Percentiles rank a stretch among this genome's conserved stretches.
Evolutionary conservation across 805 yeast genomes (phyloP).

Genomic region (Cephaloascus fragrans): DNA sequence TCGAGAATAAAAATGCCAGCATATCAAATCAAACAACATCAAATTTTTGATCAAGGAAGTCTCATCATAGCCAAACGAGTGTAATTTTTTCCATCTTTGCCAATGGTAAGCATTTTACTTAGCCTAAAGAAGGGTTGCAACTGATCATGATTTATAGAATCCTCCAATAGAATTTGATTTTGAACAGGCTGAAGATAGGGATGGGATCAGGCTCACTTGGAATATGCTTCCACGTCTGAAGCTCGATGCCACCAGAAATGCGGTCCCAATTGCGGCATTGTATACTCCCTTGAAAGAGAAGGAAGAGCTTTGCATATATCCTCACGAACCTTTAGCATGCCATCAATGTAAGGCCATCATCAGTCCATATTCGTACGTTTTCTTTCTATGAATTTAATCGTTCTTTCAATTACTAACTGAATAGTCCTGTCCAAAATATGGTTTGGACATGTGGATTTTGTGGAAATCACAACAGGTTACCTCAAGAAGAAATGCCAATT

Average conservation of each 20-base stretch:
- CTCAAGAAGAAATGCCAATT: conserved; percentile 17
- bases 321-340: conserved; percentile 37
- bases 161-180: too few relatives aligned
- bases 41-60: too few relatives aligned
- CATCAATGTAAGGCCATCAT: conserved; percentile 44
- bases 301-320: conserved; percentile 24
- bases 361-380: conserved; percentile 38
- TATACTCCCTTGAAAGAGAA: conserved; percentile 51
- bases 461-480: conserved; percentile 32
- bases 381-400: too few relatives aligned
- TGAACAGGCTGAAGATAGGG: conserved; percentile 54
- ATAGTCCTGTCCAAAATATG: not conserved
- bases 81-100: too few relatives aligned
- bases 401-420: not conserved
- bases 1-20: too few relatives aligned
- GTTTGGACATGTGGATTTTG: conserved; percentile 54
- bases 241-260: conserved; percentile 39
- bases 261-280: conserved; percentile 46
- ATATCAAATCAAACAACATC: too few relatives aligned
- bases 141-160: too few relatives aligned
- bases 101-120: too few relatives aligned
- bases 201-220: conserved; percentile 74
- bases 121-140: too few relatives aligned
- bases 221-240: conserved; percentile 49
- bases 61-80: too few relatives aligned